phyloP scores from a whole-genome alignment of 179 eudicot genomes.

The Silene vulgaris region DNA sequence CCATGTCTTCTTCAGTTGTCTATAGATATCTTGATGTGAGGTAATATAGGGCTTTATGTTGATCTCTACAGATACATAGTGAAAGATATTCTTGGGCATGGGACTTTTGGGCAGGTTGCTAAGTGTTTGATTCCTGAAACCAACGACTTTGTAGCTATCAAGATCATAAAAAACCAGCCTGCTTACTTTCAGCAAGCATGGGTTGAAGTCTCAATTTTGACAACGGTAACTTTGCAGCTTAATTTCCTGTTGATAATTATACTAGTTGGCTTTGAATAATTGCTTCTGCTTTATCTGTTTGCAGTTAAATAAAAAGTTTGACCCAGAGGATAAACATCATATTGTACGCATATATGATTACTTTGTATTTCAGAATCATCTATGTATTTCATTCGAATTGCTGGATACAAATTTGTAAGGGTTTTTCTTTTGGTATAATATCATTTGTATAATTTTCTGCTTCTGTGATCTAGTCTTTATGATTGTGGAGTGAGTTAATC shows the following conservation, averaged over 20 bases:
- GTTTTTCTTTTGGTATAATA: neutral
- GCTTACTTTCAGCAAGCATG: conserved; percentile 89
- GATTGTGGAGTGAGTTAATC: conserved; percentile 11
- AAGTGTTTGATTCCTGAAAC: conserved; percentile 91
- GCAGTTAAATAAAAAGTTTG: conserved; percentile 84
- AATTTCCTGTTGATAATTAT: conserved; percentile 12
- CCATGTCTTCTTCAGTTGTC: neutral
- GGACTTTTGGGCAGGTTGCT: conserved; percentile 99
- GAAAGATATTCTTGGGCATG: conserved; percentile 95
- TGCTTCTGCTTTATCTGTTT: conserved; percentile 24
- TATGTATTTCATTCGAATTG: conserved; percentile 91
- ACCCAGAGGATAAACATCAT: conserved; percentile 96
- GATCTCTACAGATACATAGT: conserved; percentile 67
- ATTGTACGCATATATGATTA: conserved; percentile 90
- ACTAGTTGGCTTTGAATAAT: conserved; percentile 11
- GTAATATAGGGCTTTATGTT: conserved; percentile 3
- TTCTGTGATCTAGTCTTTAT: conserved; percentile 17
- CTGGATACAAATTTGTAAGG: conserved; percentile 88
- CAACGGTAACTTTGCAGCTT: conserved; percentile 45
- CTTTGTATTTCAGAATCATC: conserved; percentile 82
- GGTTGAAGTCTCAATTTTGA: conserved; percentile 93
- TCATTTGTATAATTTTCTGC: neutral
- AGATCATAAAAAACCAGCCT: conserved; percentile 91
- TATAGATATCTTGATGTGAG: neutral
- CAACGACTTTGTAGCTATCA: conserved; percentile 77